Conservation (phyloP, 805 yeast genomes). For the Schizosaccharomyces cryophilus region DNA sequence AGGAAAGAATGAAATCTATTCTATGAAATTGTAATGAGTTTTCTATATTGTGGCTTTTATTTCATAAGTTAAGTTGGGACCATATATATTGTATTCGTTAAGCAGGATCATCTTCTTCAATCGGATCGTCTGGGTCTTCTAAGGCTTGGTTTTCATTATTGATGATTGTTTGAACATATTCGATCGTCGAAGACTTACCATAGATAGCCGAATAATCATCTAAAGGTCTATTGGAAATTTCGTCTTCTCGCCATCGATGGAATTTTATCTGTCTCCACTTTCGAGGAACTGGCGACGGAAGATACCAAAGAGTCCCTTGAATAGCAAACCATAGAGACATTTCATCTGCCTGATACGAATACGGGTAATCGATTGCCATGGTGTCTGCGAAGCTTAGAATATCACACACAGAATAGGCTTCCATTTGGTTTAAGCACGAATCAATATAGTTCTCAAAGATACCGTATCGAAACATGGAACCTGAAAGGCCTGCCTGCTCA, state of each 20-base stretch:
- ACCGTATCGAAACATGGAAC: neutral
- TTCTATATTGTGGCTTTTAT: too few relatives aligned
- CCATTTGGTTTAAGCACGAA: neutral
- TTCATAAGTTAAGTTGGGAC: too few relatives aligned
- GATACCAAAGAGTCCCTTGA: neutral
- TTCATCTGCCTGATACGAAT: neutral
- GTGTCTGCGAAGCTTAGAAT: neutral
- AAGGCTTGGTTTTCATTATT: neutral
- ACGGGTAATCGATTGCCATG: neutral
- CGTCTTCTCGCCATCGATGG: neutral
- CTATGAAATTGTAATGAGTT: too few relatives aligned
- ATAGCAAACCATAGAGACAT: neutral
- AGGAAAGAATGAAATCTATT: too few relatives aligned
- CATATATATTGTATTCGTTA: neutral
- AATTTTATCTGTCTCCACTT: neutral
- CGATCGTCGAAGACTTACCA: neutral
- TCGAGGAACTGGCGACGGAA: neutral
- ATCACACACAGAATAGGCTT: neutral
- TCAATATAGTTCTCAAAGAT: neutral
- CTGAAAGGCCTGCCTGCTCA: neutral
- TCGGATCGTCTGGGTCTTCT: neutral
- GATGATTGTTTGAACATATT: too few relatives aligned
- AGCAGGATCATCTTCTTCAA: neutral
- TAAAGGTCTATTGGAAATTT: neutral
- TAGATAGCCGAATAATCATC: neutral